Conservation (phyloP, 176 grass and related monocot genomes). For the Zizania latifolia region DNA sequence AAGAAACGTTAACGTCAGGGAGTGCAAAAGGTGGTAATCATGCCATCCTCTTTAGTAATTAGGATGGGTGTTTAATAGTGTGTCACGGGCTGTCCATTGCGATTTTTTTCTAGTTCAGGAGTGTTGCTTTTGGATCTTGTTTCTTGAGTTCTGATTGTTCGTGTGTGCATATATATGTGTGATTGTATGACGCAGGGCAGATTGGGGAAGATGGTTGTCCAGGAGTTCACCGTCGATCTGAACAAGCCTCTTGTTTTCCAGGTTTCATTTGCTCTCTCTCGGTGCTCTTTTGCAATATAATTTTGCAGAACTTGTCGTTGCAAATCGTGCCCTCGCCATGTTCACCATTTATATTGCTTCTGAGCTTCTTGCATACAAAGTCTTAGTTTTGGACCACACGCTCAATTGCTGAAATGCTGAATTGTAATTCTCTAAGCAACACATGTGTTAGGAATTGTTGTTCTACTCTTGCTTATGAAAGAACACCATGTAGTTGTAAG, state of each 20-base stretch:
- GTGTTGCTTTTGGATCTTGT: background rate
- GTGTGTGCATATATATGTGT: background rate
- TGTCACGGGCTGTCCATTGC: background rate
- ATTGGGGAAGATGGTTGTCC: slow-evolving; percentile 60
- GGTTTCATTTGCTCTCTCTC: slow-evolving; percentile 23
- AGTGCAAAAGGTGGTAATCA: slow-evolving; percentile 6
- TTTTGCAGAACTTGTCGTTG: background rate
- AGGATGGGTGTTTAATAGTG: background rate
- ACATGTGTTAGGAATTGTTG: background rate
- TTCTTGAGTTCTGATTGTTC: background rate
- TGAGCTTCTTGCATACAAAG: background rate
- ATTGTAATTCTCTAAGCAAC: background rate
- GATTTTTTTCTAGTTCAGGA: background rate
- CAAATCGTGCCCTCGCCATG: background rate
- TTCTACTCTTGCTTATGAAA: background rate
- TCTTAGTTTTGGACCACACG: background rate
- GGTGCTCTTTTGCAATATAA: background rate
- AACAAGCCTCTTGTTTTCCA: slow-evolving; percentile 95
- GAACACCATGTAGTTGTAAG: background rate
- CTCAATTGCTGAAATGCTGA: background rate
- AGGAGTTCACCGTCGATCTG: slow-evolving; percentile 83
- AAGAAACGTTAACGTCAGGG: background rate
- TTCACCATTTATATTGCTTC: background rate
- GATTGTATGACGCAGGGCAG: slow-evolving; percentile 12
- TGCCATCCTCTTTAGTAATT: background rate